Evolutionary conservation across 192 early-diverging fungal genomes (phyloP), one percentile per base, ranked within the genome.

Genomic region (Rhizophlyctis rosea): DNA sequence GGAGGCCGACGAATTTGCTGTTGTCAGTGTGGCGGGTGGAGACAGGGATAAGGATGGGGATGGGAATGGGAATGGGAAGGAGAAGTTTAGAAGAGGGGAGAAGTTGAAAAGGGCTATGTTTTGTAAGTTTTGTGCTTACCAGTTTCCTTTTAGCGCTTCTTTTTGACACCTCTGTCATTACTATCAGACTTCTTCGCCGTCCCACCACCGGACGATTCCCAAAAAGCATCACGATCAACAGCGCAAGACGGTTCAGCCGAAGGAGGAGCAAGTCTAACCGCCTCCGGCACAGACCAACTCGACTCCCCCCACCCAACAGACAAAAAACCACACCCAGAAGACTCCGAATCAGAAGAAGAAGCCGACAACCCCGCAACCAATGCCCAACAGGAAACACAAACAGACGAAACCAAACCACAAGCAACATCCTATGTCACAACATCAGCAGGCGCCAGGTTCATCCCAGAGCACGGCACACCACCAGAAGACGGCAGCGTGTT

Each of bases 81-180:
- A 60, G 30, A 74, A 79, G 55, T 83, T 81, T 59, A 71, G 81
- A 34, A 54, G 81, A 14, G 51, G 71, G 18, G 62, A 53, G n/a
- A 83, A 81, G 59, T 47, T 83, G 9, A 83, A 83, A 62, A 47
- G 50, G 2, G 78, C 78, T 1, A 49, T 83, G 18, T 72, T 73
- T 29, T 34, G 80, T 81, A 61, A 67, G 69, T 35, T 49, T 47
- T 49, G 23, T 14, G 35, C n/a, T n/a, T n/a, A n/a, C n/a, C n/a
- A n/a, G n/a, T n/a, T n/a, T n/a, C n/a, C 5, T 55, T 27, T 11
- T 30, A 32, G 54, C 4, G 3, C 32, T 23, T 31, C 14, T 23
- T n/a, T 16, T 21, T 34, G 18, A 16, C 2, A 27, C 52, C 2
- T 28, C 2, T 54, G 1, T 2, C 4, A 34, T 35, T 36, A 35